Base-by-base conservation (phyloP, 108 stramenopile species). In the Asterionellopsis glacialis region DNA sequence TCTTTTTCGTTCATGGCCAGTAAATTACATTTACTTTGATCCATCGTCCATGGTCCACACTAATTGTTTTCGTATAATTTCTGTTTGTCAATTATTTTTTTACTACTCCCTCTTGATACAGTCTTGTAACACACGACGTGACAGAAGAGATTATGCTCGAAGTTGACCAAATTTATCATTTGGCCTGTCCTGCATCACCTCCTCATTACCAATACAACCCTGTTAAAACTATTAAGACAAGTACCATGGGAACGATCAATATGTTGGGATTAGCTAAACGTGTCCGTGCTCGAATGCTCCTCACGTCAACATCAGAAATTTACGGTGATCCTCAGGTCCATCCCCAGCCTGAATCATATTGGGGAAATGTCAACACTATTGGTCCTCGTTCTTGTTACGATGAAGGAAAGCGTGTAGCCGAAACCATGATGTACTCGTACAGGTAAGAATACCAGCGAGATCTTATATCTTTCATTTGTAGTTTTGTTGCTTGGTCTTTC, bases 191-290 rank as follows among this genome's bases (percentile, higher is more conserved):
- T 1, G 99, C 99, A 1, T 93, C 91, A 55, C 99, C 99, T 25
- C 97, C 97, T 11, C 99, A 99, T 69, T 99, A 99, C 66, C 98
- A 99, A 81, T 98, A 97, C 82, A 99, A 99, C 68, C 98, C 98
- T 2, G 96, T 99, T 41, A 99, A 99, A 70, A 99, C 99, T 15
- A 98, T 98, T 61, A 99, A 99, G 78, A 97, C 96, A 0, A 81
- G 79, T 61, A 97, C 97, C 39, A 88, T 88, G 88, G 99, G 99
- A 27, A 96, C 97, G 0, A 65, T 98, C 49, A 98, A 99, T 76
- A 98, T 99, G 99, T 74, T 99, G 21, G 99, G 99, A 28, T 77
- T 99, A 43, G 99, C 99, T 26, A 98, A 98, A 79, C 87, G 99
- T n/a, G 85, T 94, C 25, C 75, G 80, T 28, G 99, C 99, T 26